Evolutionary conservation across 2,329 filamentous ascomycete species (phyloP).

Genomic region (Arthrobotrys musiformis): DNA sequence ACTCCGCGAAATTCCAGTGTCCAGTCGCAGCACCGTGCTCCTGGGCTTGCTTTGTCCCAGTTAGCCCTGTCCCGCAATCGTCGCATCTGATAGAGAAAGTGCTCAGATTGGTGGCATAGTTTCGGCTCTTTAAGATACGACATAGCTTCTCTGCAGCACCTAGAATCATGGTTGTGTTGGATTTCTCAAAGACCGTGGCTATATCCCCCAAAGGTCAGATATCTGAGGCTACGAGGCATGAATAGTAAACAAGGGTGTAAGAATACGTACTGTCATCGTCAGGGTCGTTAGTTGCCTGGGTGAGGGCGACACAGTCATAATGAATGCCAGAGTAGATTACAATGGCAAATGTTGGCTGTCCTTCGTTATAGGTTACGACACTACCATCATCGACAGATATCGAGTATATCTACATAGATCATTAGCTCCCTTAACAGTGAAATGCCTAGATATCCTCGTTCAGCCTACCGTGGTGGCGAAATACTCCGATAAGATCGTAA

Average conservation of each 20-base stretch:
- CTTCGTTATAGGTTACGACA: constrained; percentile 69
- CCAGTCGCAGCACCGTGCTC: constrained; percentile 72
- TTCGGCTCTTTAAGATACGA: constrained; percentile 72
- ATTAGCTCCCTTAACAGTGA: constrained; percentile 11
- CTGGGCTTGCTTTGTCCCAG: constrained; percentile 72
- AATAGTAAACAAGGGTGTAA: neutral
- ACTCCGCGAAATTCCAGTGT: constrained; percentile 68
- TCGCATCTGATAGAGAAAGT: constrained; percentile 83
- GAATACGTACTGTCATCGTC: constrained; percentile 74
- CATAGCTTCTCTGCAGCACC: constrained; percentile 74
- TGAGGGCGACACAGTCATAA: constrained; percentile 81
- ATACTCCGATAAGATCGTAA: constrained; percentile 83
- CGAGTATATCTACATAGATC: constrained; percentile 57
- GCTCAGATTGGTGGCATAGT: constrained; percentile 90
- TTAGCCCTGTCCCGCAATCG: constrained; percentile 74
- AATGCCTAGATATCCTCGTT: constrained; percentile 62
- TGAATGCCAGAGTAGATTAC: constrained; percentile 92
- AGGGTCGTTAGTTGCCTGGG: constrained; percentile 70
- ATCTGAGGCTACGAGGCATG: neutral
- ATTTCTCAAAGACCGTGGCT: constrained; percentile 65
- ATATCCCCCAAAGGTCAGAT: constrained; percentile 55
- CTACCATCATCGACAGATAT: constrained; percentile 65
- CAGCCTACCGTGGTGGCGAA: constrained; percentile 80
- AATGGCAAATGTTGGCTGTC: constrained; percentile 73
- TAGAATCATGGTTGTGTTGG: constrained; percentile 72